Evolutionary conservation across 2,329 filamentous ascomycete genomes (phyloP).

Genomic region (Diplodia seriata): DNA sequence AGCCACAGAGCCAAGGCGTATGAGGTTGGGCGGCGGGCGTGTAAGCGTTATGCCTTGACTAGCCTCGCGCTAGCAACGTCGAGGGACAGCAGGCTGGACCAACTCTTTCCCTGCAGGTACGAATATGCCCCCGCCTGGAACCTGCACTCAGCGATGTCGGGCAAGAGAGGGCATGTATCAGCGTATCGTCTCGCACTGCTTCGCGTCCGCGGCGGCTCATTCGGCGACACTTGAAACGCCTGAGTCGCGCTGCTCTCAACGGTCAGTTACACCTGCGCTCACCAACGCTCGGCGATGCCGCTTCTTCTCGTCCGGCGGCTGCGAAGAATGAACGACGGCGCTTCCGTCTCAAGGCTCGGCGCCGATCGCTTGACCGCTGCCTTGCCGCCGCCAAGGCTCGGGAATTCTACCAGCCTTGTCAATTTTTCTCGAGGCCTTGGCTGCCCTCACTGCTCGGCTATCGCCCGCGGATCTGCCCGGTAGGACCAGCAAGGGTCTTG

Average conservation of each 20-base stretch:
- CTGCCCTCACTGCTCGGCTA: slow-evolving; percentile 2
- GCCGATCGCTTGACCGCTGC: background rate
- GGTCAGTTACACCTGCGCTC: background rate
- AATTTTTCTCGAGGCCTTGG: background rate
- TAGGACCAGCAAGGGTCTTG: background rate
- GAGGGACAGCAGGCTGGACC: background rate
- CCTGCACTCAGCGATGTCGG: background rate
- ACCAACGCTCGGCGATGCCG: background rate
- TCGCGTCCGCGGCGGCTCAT: slow-evolving; percentile 11
- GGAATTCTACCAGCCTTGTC: background rate
- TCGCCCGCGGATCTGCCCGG: slow-evolving; percentile 20
- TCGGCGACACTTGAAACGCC: slow-evolving; percentile 8
- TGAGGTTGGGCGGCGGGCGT: background rate
- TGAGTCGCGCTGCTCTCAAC: background rate
- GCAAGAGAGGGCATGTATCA: background rate
- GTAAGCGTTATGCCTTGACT: background rate
- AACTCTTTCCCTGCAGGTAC: background rate
- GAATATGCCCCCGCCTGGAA: background rate
- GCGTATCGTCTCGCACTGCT: background rate
- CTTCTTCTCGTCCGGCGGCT: background rate
- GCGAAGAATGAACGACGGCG: background rate
- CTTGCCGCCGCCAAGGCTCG: background rate
- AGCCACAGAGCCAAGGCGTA: background rate
- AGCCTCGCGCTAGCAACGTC: background rate
- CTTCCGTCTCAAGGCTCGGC: background rate